Percentiles rank a stretch among this genome's conserved stretches.
Conservation (phyloP, 192 early-diverging fungal species). For the Haplosporangium gracile region DNA sequence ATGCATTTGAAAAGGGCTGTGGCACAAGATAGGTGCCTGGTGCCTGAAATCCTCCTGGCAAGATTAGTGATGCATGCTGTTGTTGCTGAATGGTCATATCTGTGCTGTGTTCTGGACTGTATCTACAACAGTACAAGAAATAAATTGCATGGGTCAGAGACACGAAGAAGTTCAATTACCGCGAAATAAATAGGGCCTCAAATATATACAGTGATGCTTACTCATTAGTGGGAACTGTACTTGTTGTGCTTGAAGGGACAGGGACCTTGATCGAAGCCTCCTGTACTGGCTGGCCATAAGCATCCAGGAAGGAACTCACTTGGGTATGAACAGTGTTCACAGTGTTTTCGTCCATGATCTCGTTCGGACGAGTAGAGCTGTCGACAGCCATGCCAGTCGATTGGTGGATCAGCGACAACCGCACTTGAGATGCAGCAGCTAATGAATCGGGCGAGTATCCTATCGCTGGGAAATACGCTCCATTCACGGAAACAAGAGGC, state of each 20-base stretch:
- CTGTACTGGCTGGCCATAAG: not conserved
- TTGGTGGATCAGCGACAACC: slow-evolving; percentile 27
- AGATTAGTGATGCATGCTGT: slow-evolving; percentile 15
- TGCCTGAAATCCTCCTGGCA: slow-evolving; percentile 19
- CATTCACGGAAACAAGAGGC: not conserved
- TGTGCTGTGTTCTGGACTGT: not conserved
- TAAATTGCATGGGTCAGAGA: not conserved
- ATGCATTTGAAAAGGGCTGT: slow-evolving; percentile 1
- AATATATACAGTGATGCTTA: not conserved
- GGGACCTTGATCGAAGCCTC: not conserved
- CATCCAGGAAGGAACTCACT: slow-evolving; percentile 7
- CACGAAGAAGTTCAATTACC: not conserved
- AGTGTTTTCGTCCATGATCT: slow-evolving; percentile 35
- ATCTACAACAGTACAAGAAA: not conserved
- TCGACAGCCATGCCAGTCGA: slow-evolving; percentile 45
- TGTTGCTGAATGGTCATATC: slow-evolving; percentile 15
- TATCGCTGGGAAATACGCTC: not conserved
- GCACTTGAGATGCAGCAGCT: slow-evolving; percentile 15
- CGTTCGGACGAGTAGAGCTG: slow-evolving; percentile 32
- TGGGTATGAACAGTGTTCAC: slow-evolving; percentile 33
- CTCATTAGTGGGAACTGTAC: not conserved
- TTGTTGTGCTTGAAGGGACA: not conserved
- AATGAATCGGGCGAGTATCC: not conserved
- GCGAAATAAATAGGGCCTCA: not conserved
- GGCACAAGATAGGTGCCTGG: slow-evolving; percentile 16